Base-by-base conservation (phyloP, 1,139 yeast species). In the Blastobotrys persicus region DNA sequence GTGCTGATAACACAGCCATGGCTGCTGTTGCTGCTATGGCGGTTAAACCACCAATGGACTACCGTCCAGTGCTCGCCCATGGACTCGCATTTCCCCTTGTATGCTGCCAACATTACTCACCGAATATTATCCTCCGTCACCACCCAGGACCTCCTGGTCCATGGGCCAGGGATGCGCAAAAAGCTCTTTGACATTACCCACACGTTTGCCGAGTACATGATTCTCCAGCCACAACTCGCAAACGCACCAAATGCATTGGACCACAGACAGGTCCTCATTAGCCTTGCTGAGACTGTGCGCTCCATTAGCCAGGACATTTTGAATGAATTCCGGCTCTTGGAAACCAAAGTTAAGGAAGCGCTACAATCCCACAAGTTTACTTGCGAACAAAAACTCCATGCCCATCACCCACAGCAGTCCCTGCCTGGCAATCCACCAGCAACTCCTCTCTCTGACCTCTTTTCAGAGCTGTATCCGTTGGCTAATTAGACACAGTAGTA, bases 151-250 rank as follows among this genome's bases (percentile, higher is more conserved):
- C 31, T 52, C 32, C 26, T 50, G 38, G 47, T 52, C 11, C 55
- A 52, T 35, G 55, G 55, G 11, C 55, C 55, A 1, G 55, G 55
- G 12, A 52, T 52, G 49, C 44, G 54, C 3, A 50, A 52, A 28
- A 52, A 52, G 41, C 43, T 52, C 18, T 52, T 41, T 34, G 55
- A 52, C 28, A 52, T 52, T 26, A 53, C 54, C 1, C 40, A 31
- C 13, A 34, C 49, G 12, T 32, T 52, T 17, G 48, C 52, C 3
- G 55, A 52, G 9, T 18, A 42, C 4, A 41, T 50, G 6, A 23
- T 44, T 16, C 17, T 18, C 18, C 35, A 43, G 44, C 54, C 50
- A 2, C 46, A 46, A 12, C 20, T 4, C 12, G 18, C 38, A 13
- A n/a, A n/a, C n/a, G n/a, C n/a, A n/a, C n/a, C n/a, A n/a, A n/a